Conservation (phyloP, 257 asterid genomes). For the Eucommia ulmoides region DNA sequence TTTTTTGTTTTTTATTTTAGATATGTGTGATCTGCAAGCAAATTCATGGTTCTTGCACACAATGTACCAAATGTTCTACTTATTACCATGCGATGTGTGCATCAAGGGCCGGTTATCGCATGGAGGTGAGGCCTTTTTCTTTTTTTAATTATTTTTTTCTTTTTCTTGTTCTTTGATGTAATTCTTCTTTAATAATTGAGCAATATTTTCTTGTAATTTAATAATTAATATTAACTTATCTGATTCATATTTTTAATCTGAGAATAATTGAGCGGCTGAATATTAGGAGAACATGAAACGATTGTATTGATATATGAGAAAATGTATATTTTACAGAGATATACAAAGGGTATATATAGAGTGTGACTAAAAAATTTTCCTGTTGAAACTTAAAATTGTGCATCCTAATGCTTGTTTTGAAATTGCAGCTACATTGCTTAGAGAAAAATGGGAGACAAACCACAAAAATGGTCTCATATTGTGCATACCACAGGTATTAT, state of each 20-base stretch:
- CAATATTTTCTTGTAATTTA: too few species aligned
- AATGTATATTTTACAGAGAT: too few species aligned
- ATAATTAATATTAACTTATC: too few species aligned
- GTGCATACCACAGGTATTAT: constrained; percentile 89
- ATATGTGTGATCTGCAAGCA: constrained; percentile 98
- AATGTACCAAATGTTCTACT: constrained; percentile 90
- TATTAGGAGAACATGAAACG: too few species aligned
- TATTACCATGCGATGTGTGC: constrained; percentile 96
- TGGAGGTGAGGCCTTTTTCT: constrained; percentile 64
- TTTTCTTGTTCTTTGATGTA: neutral
- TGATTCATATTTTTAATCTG: too few species aligned
- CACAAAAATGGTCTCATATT: constrained; percentile 89
- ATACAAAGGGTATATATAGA: too few species aligned
- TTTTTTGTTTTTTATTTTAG: constrained; percentile 31
- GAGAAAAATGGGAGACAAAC: constrained; percentile 87
- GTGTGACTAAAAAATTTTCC: too few species aligned
- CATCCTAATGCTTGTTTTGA: too few species aligned
- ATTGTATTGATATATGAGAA: too few species aligned
- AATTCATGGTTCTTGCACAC: constrained; percentile 98
- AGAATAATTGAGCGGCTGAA: too few species aligned
- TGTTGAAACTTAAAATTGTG: too few species aligned
- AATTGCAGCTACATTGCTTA: constrained; percentile 83
- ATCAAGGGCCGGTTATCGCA: constrained; percentile 90
- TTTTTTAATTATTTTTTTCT: neutral
- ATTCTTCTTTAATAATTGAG: too few species aligned